Evolutionary conservation across 1,139 yeast species (phyloP).

Genomic region (Suhomyces coccinellae): DNA sequence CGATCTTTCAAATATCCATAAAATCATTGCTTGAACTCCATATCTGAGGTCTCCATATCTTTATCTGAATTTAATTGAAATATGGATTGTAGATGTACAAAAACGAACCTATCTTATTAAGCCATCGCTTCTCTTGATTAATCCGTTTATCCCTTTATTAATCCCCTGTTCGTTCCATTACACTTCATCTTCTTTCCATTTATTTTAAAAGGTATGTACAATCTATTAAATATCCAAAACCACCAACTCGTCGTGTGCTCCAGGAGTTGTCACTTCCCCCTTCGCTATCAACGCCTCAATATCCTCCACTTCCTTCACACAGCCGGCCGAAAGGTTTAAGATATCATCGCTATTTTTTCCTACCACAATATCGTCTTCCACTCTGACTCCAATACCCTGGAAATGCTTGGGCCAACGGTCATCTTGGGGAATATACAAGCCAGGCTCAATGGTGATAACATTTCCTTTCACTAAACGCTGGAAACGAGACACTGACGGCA

Average conservation of each 20-base stretch:
- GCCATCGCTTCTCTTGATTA: too few relatives aligned
- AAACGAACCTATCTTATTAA: too few relatives aligned
- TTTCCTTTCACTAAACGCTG: constrained; percentile 57
- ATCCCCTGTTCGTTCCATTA: too few relatives aligned
- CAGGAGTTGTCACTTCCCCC: constrained; percentile 54
- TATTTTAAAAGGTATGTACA: constrained; percentile 3
- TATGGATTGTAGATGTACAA: too few relatives aligned
- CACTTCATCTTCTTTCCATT: too few relatives aligned
- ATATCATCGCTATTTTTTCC: constrained; percentile 57
- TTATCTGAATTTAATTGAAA: too few relatives aligned
- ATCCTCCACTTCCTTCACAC: constrained; percentile 81
- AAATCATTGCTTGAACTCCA: too few relatives aligned
- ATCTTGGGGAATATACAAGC: constrained; percentile 78
- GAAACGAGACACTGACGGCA: constrained; percentile 59
- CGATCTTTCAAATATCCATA: too few relatives aligned
- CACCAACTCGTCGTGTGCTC: constrained; percentile 49
- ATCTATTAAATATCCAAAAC: constrained; percentile 35
- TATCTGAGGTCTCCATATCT: too few relatives aligned
- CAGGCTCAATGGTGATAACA: constrained; percentile 93
- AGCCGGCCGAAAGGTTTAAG: constrained; percentile 66
- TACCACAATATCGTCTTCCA: constrained; percentile 89
- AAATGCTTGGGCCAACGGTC: constrained; percentile 72
- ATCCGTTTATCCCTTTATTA: too few relatives aligned
- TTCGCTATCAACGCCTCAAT: constrained; percentile 62
- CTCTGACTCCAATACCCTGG: constrained; percentile 89